phyloP scores from a whole-genome alignment of 2,329 filamentous ascomycete species.

The Xylaria sp. region DNA sequence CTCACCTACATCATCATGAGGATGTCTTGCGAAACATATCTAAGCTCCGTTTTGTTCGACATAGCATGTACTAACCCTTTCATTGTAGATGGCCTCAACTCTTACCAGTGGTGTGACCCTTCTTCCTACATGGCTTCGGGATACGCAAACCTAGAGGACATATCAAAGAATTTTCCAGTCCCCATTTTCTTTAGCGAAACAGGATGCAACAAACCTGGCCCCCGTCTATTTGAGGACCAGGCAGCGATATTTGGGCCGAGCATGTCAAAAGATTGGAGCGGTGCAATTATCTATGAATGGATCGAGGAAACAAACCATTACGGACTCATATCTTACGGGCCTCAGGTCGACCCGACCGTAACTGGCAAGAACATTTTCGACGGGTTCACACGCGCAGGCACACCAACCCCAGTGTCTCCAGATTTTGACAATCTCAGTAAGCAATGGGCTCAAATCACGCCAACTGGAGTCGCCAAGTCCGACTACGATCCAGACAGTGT shows the following conservation, averaged over 20 bases:
- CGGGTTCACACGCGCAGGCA: constrained; percentile 77
- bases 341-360: constrained; percentile 62
- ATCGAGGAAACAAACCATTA: constrained; percentile 87
- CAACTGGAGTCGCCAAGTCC: constrained; percentile 73
- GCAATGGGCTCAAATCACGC: constrained; percentile 79
- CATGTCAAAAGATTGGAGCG: constrained; percentile 78
- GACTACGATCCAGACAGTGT: constrained; percentile 72
- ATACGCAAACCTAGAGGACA: constrained; percentile 74
- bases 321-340: constrained; percentile 81
- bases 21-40: neutral
- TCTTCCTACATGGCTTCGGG: constrained; percentile 71
- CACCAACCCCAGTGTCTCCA: constrained; percentile 76
- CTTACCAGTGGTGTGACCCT: constrained; percentile 82
- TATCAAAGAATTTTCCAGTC: constrained; percentile 78
- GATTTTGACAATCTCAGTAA: constrained; percentile 82
- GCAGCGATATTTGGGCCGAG: constrained; percentile 77
- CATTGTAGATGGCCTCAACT: constrained; percentile 73
- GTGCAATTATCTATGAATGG: constrained; percentile 81
- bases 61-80: constrained; percentile 9
- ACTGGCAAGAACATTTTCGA: constrained; percentile 68
- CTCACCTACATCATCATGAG: neutral
- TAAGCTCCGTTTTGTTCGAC: neutral
- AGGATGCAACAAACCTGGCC: constrained; percentile 76
- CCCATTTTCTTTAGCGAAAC: constrained; percentile 93
- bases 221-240: constrained; percentile 77